Evolutionary conservation across 2,329 filamentous ascomycete genomes (phyloP).

Genomic region (Myriosclerotinia curreyana): DNA sequence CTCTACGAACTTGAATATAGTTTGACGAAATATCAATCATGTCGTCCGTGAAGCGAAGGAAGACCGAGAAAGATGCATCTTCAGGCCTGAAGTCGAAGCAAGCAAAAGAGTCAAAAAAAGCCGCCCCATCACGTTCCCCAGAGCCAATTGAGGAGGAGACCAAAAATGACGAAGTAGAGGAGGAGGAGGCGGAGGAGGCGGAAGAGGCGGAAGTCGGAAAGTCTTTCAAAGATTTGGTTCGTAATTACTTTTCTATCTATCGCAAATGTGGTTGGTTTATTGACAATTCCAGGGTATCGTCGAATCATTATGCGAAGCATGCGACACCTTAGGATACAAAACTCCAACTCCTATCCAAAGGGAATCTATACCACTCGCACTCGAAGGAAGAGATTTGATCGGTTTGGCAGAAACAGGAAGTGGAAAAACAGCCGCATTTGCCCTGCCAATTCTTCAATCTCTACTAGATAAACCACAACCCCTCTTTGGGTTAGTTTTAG

Average conservation of each 20-base stretch:
- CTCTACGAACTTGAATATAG: neutral
- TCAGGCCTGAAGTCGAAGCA: conserved; percentile 27
- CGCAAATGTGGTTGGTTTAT: neutral
- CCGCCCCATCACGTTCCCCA: conserved; percentile 17
- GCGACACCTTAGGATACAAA: conserved; percentile 77
- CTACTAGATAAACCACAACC: conserved; percentile 84
- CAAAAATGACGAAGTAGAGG: conserved; percentile 20
- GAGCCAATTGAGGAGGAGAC: conserved; percentile 12
- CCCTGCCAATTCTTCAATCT: conserved; percentile 85
- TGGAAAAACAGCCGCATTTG: conserved; percentile 95
- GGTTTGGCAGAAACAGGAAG: conserved; percentile 92
- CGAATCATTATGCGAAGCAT: conserved; percentile 85
- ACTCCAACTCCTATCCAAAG: conserved; percentile 84
- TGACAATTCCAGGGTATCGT: conserved; percentile 63
- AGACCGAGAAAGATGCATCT: conserved; percentile 32
- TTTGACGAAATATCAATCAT: conserved; percentile 25
- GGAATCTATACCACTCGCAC: conserved; percentile 76
- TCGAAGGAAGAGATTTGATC: conserved; percentile 82
- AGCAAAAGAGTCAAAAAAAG: conserved; percentile 23
- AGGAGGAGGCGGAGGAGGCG: conserved; percentile 15
- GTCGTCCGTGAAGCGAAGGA: conserved; percentile 39
- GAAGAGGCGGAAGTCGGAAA: conserved; percentile 39
- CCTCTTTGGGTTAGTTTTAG: conserved; percentile 84
- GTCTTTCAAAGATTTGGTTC: conserved; percentile 50
- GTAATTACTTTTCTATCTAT: conserved; percentile 4